Evolutionary conservation across 169 alveolate genomes (phyloP).

Genomic region (Plasmodium reichenowi): DNA sequence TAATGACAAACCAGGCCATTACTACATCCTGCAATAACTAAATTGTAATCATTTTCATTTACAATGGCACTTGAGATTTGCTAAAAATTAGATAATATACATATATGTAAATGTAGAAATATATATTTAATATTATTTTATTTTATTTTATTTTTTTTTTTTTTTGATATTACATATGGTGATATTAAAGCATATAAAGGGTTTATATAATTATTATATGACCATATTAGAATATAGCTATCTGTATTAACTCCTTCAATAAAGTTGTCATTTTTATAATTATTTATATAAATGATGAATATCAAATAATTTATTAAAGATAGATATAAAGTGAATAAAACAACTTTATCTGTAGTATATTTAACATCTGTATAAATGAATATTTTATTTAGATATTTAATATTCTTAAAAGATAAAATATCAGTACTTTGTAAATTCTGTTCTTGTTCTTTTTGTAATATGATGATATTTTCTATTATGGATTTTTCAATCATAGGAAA

Average conservation of each 20-base stretch:
- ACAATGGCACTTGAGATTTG: conserved; percentile 73
- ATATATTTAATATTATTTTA: not conserved
- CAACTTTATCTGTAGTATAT: conserved; percentile 69
- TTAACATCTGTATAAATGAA: conserved; percentile 73
- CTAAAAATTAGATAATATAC: conserved; percentile 17
- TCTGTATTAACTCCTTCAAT: conserved; percentile 76
- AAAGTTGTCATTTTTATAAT: conserved; percentile 48
- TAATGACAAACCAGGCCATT: conserved; percentile 54
- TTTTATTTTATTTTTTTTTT: not conserved
- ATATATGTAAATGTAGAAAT: not conserved
- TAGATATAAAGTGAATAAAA: conserved; percentile 38
- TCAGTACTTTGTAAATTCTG: conserved; percentile 18
- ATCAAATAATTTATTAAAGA: conserved; percentile 54
- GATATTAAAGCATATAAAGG: conserved; percentile 68
- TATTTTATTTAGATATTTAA: conserved; percentile 66
- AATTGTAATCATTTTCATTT: conserved; percentile 47
- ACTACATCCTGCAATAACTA: conserved; percentile 72
- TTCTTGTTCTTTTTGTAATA: conserved; percentile 22
- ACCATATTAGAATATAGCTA: conserved; percentile 72
- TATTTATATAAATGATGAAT: conserved; percentile 45
- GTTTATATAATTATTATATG: conserved; percentile 56
- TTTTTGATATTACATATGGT: conserved; percentile 54
- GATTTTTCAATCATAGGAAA: conserved; percentile 60
- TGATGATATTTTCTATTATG: conserved; percentile 52
- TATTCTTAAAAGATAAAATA: conserved; percentile 36